phyloP scores from a whole-genome alignment of 2,329 filamentous ascomycete genomes.

The Bipolaris oryzae region DNA sequence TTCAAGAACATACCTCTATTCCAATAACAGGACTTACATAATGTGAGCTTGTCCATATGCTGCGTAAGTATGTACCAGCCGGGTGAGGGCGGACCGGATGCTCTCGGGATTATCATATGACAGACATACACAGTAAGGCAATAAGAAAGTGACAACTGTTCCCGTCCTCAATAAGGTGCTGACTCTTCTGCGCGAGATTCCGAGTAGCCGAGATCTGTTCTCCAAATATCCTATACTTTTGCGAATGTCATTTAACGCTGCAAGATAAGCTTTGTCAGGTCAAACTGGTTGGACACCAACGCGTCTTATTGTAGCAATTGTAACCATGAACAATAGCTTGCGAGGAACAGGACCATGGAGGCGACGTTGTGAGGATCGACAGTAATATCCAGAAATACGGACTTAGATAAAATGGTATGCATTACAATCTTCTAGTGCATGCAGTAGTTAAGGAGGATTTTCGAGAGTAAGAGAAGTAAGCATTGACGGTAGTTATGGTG shows the following conservation, averaged over 20 bases:
- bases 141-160: not conserved
- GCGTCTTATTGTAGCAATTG: no score
- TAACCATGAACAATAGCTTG: not conserved
- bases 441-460: not conserved
- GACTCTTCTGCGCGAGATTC: no score
- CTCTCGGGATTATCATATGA: not conserved
- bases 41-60: not conserved
- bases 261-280: no score
- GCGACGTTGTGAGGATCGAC: not conserved
- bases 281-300: no score
- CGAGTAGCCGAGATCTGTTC: no score
- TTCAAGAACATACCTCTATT: not conserved
- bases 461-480: not conserved
- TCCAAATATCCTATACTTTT: no score
- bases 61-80: not conserved
- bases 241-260: no score
- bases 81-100: not conserved
- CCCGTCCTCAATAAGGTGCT: not conserved
- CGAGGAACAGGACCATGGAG: not conserved
- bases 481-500: not conserved
- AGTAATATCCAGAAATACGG: not conserved
- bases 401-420: not conserved
- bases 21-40: not conserved
- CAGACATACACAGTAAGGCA: not conserved
- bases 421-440: conserved; percentile 12